Evolutionary conservation across 805 yeast genomes (phyloP).

Genomic region (Saccharomycopsis schoenii): DNA sequence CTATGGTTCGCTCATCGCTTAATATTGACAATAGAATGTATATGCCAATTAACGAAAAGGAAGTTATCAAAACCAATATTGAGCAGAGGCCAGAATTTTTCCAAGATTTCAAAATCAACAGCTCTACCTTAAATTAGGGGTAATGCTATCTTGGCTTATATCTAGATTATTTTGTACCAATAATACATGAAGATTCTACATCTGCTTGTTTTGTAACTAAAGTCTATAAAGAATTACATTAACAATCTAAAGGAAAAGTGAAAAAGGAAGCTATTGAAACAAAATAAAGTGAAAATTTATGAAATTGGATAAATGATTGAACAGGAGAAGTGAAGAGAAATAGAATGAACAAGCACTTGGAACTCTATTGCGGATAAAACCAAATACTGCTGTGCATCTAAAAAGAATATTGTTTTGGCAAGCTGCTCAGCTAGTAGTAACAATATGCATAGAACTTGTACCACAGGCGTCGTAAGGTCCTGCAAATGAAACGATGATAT

Average conservation of each 20-base stretch:
- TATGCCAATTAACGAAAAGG: background rate
- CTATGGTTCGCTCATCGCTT: background rate
- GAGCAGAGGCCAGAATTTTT: background rate
- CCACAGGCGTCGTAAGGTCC: slow-evolving; percentile 2
- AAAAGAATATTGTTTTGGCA: no score
- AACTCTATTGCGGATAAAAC: no score
- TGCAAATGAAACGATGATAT: slow-evolving; percentile 2
- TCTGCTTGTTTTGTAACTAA: background rate
- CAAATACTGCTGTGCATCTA: no score
- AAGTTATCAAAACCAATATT: background rate
- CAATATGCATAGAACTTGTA: background rate
- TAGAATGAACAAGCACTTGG: background rate
- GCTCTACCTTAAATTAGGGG: background rate
- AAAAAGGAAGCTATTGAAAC: background rate
- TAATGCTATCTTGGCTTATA: background rate
- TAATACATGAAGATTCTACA: background rate
- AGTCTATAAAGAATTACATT: background rate
- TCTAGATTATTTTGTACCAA: no score
- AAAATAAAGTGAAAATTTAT: background rate
- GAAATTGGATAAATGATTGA: background rate
- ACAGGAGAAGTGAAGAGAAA: background rate
- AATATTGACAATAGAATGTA: background rate
- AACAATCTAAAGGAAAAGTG: background rate
- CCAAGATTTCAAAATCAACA: background rate
- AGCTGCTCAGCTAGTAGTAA: background rate